phyloP scores from a whole-genome alignment of 192 early-diverging fungal genomes.

The Rhizophagus prolifer region DNA sequence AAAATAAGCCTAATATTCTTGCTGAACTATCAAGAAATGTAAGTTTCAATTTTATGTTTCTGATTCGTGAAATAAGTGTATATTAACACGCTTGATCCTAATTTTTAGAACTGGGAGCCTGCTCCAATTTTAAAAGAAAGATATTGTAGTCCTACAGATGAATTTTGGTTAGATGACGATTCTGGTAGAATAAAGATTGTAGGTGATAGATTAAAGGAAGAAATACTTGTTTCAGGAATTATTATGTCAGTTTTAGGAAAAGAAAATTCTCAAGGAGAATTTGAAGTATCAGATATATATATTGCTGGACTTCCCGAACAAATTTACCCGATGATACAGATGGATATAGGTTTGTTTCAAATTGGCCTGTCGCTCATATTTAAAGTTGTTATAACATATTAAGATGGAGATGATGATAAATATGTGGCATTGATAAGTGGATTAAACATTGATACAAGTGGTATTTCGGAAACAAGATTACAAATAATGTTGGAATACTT shows the following conservation, averaged over 20 bases:
- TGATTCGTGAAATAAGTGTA: neutral
- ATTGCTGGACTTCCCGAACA: conserved; percentile 68
- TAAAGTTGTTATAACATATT: neutral
- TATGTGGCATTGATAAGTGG: conserved; percentile 85
- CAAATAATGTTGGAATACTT: conserved; percentile 80
- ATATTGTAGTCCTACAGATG: conserved; percentile 67
- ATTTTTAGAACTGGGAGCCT: conserved; percentile 61
- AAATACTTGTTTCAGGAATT: conserved; percentile 67
- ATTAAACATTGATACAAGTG: conserved; percentile 59
- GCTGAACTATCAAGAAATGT: conserved; percentile 84
- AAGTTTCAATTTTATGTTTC: conserved; percentile 16
- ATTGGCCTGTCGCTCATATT: neutral
- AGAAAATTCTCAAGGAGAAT: conserved; percentile 74
- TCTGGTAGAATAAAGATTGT: conserved; percentile 81
- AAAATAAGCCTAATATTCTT: conserved; percentile 86
- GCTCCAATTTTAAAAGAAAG: conserved; percentile 61
- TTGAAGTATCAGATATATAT: conserved; percentile 84
- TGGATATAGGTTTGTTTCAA: conserved; percentile 38
- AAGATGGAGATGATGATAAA: conserved; percentile 35
- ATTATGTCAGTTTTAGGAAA: conserved; percentile 78
- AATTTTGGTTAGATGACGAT: conserved; percentile 83
- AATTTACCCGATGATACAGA: conserved; percentile 24
- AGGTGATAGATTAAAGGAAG: conserved; percentile 55
- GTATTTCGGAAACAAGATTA: conserved; percentile 53
- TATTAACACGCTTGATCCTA: neutral